These are phyloP conservation scores for Debaryomyces subglobosus DNA, from an alignment of 1,139 yeast species.

Conservation along the genomic window DNA sequence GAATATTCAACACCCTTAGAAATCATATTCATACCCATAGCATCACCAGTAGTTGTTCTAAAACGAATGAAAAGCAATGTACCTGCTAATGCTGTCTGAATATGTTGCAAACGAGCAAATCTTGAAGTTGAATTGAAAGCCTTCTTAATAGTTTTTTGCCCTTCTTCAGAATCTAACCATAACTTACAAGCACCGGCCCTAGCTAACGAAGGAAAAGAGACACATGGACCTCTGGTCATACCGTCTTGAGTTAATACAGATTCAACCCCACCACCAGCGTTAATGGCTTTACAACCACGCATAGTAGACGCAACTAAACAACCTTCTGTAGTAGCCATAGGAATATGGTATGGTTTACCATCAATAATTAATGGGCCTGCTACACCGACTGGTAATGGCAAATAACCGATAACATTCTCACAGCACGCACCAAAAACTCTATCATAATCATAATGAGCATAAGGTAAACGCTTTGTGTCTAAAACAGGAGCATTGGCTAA, in stretches of 20 bases:
- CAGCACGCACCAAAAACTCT: constrained; percentile 98
- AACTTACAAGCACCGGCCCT: constrained; percentile 95
- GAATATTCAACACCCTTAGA: constrained; percentile 96
- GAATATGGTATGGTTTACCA: constrained; percentile 83
- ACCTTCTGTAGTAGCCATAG: constrained; percentile 99
- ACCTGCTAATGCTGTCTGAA: constrained; percentile 96
- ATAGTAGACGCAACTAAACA: constrained; percentile 96
- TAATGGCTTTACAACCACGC: constrained; percentile 99
- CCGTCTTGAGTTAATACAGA: constrained; percentile 95
- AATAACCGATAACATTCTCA: constrained; percentile 94
- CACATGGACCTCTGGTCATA: constrained; percentile 99
- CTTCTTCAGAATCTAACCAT: constrained; percentile 96
- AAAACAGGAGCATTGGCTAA: constrained; percentile 82
- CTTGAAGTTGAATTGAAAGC: constrained; percentile 97
- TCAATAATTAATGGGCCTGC: constrained; percentile 96
- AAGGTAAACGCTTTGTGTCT: constrained; percentile 74
- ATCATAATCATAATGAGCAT: constrained; percentile 82
- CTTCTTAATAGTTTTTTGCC: constrained; percentile 76
- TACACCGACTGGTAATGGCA: constrained; percentile 96
- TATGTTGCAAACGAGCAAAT: constrained; percentile 89
- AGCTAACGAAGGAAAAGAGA: constrained; percentile 73
- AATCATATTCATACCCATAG: constrained; percentile 99
- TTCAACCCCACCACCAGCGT: constrained; percentile 93
- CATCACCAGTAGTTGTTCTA: constrained; percentile 98
- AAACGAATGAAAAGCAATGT: constrained; percentile 84